Conservation (phyloP, 2,329 filamentous ascomycete species). For the Epichloe gansuensis region DNA sequence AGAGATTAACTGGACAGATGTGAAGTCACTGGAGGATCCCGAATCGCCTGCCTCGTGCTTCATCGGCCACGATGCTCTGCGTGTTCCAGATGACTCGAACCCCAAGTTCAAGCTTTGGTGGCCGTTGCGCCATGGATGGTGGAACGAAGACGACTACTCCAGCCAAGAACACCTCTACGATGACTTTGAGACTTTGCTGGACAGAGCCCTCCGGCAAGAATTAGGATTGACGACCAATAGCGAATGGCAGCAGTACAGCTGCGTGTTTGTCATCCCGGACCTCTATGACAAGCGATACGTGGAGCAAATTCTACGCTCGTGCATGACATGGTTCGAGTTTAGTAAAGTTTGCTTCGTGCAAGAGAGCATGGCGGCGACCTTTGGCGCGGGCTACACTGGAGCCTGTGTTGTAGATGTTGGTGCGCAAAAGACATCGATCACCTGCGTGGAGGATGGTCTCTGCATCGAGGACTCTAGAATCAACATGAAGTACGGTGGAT, state of each 20-base stretch:
- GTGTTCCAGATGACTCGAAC: conserved; percentile 78
- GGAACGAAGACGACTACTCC: conserved; percentile 82
- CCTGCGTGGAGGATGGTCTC: conserved; percentile 93
- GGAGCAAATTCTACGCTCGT: conserved; percentile 68
- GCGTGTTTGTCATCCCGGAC: conserved; percentile 94
- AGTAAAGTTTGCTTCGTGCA: conserved; percentile 86
- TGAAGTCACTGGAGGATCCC: conserved; percentile 53
- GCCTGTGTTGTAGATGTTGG: conserved; percentile 94
- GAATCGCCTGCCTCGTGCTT: conserved; percentile 53
- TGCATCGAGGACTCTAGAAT: conserved; percentile 88
- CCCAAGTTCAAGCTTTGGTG: conserved; percentile 89
- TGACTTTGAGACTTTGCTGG: conserved; percentile 77
- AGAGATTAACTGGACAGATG: conserved; percentile 90
- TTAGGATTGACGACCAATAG: conserved; percentile 65
- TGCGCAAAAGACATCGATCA: conserved; percentile 93
- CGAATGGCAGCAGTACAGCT: conserved; percentile 83
- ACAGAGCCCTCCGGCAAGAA: conserved; percentile 77
- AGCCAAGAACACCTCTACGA: conserved; percentile 71
- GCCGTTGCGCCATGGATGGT: conserved; percentile 76
- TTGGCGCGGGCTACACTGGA: conserved; percentile 87
- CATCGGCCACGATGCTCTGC: conserved; percentile 67
- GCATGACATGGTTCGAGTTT: conserved; percentile 84
- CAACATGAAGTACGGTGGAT: conserved; percentile 88
- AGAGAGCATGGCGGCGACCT: conserved; percentile 88
- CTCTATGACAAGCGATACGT: conserved; percentile 93